Evolutionary conservation across 768 basidiomycete species (phyloP), one percentile per base, ranked within the genome.

Genomic region (Serendipita sp.): DNA sequence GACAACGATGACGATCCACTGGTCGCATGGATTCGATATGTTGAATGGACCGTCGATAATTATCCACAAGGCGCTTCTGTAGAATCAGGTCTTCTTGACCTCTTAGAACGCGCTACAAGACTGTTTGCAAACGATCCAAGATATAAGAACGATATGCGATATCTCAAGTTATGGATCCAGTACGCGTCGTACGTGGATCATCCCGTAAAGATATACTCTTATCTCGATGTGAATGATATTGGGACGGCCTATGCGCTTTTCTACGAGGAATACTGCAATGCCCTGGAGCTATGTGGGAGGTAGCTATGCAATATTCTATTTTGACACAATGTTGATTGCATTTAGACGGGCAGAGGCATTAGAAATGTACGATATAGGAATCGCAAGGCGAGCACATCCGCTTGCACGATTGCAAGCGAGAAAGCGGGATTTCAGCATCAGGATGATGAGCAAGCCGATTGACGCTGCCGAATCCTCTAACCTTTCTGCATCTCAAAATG

Each of bases 231-330:
- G 3, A 93, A 92, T 70, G 92, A 96, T 69, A 88, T 98, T 68
- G 96, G 92, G 35, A 80, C 80, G 41, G 81, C 85, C 38, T 83
- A 86, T 70, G 86, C 89, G 1, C 76, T 86, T 51, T 75, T 96
- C 54, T 99, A 96, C 70, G 92, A 95, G 73, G 92, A 95, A 69
- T 97, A 92, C 73, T 92, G 95, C 1, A 75, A 78, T 44, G 78
- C 85, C 2, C 77, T 95, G 64, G 93, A 97, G 75, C 76, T 78
- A 51, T 80, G 80, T 46, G 86, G 87, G 69, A 82, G 83, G 95
- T 95, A 75, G 72, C 85, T 81, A 18, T 63, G 3, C 38, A 18
- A 13, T 15, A 46, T 54, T 38, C 24, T 18, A n/a, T 4, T 30
- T 10, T 16, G 16, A 32, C 4, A 44, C 44, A 13, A 65, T 16